A percentile compares a stretch with the other conserved stretches of the same genome.
Evolutionary conservation across 441 rosid species (phyloP).

Genomic region (Erodium moschatum): DNA sequence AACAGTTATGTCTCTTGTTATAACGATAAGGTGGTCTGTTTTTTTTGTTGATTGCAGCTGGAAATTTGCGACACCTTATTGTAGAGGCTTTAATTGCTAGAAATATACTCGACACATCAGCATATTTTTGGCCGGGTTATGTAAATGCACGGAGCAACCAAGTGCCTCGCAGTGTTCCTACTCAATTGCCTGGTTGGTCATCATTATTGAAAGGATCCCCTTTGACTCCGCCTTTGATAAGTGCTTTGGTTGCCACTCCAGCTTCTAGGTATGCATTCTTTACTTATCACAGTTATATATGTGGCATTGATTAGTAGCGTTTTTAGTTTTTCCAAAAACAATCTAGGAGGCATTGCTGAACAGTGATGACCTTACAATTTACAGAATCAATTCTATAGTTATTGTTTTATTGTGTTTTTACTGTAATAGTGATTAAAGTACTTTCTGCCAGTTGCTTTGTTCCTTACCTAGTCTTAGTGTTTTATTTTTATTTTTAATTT

Average conservation of each 20-base stretch:
- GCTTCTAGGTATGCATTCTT: slow-evolving; percentile 70
- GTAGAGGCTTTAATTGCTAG: slow-evolving; percentile 97
- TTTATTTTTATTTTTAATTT: no score
- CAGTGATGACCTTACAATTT: neutral
- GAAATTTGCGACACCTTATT: slow-evolving; percentile 89
- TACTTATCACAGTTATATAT: slow-evolving; percentile 5
- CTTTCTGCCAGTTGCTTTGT: no score
- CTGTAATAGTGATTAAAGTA: no score
- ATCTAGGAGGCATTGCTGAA: neutral
- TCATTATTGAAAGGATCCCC: slow-evolving; percentile 84
- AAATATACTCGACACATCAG: slow-evolving; percentile 82
- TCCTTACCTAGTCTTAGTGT: no score
- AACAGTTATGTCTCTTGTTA: neutral
- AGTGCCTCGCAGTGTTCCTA: slow-evolving; percentile 45
- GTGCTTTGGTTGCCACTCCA: slow-evolving; percentile 64
- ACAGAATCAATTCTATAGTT: neutral
- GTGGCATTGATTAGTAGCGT: neutral
- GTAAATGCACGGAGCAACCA: slow-evolving; percentile 50
- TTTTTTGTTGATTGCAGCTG: slow-evolving; percentile 52
- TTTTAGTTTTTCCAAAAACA: neutral
- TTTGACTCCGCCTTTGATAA: slow-evolving; percentile 57
- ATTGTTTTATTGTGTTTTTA: neutral
- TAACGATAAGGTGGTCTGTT: neutral
- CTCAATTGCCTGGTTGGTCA: slow-evolving; percentile 67
- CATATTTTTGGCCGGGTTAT: slow-evolving; percentile 88